Percentiles rank a stretch among this genome's conserved stretches.
Evolutionary conservation across 2,329 filamentous ascomycete genomes (phyloP).

Genomic region (Pleomassaria siparia): DNA sequence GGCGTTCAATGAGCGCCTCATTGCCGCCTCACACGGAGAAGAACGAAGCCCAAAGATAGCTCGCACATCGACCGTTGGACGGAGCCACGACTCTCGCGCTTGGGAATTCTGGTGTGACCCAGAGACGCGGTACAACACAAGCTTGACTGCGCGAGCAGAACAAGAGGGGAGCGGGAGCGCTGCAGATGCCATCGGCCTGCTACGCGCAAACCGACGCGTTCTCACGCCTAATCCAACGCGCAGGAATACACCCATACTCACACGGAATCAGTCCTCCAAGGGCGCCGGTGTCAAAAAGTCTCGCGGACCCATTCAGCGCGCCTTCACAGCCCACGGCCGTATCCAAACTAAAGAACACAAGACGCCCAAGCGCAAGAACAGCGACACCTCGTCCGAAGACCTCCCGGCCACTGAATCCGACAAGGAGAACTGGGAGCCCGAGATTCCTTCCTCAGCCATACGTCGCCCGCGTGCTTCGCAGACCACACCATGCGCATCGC

Average conservation of each 20-base stretch:
- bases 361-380: constrained; percentile 23
- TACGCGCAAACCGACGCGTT: constrained; percentile 66
- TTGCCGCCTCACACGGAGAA: constrained; percentile 27
- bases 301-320: constrained; percentile 36
- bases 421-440: constrained; percentile 86
- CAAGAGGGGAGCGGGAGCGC: constrained; percentile 79
- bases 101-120: constrained; percentile 92
- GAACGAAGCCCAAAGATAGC: constrained; percentile 37
- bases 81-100: constrained; percentile 82
- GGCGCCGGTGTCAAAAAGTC: constrained; percentile 40
- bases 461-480: constrained; percentile 23
- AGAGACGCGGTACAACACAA: constrained; percentile 66
- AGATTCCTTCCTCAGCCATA: constrained; percentile 31
- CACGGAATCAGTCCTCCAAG: constrained; percentile 30
- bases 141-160: constrained; percentile 77
- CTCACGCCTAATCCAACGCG: constrained; percentile 61
- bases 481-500: constrained; percentile 35
- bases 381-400: constrained; percentile 49
- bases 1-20: constrained; percentile 40
- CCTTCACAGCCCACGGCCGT: constrained; percentile 38
- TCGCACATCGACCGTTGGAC: constrained; percentile 63
- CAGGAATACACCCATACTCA: constrained; percentile 58
- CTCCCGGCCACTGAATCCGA: constrained; percentile 73
- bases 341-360: constrained; percentile 32
- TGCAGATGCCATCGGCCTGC: constrained; percentile 76